These are phyloP conservation scores for Candida sp. DNA, from an alignment of 1,139 yeast genomes.

Conservation along the genomic window DNA sequence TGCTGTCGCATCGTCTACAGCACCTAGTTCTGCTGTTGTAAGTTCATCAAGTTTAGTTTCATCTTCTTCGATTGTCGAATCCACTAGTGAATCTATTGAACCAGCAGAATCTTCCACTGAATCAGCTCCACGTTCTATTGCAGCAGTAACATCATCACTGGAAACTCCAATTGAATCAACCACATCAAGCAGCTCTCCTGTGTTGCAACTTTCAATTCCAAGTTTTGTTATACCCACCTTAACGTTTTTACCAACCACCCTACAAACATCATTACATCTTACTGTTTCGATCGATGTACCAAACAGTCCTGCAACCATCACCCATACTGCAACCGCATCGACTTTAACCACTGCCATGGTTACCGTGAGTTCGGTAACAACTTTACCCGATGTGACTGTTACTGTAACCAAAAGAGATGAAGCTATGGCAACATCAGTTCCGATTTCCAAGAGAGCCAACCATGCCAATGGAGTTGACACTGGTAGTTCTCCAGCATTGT, in stretches of 20 bases:
- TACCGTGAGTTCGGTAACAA: neutral
- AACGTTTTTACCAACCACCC: neutral
- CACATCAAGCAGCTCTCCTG: no score
- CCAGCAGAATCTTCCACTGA: no score
- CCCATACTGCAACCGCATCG: neutral
- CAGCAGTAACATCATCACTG: no score
- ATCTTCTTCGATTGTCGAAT: no score
- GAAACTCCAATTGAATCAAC: no score
- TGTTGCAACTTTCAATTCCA: neutral
- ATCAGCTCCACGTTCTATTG: no score
- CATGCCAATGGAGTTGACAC: constrained; percentile 1
- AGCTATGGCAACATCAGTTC: neutral
- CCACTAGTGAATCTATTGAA: no score
- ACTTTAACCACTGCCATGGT: neutral
- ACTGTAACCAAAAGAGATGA: neutral
- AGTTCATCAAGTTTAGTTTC: no score
- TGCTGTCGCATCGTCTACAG: no score
- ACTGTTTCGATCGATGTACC: neutral
- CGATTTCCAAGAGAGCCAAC: neutral
- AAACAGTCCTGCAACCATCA: neutral
- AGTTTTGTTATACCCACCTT: neutral
- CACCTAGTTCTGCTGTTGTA: no score
- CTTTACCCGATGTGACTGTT: neutral
- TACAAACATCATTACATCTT: neutral
- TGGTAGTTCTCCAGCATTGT: constrained; percentile 16